Conservation (phyloP, 306 rosid species). For the Carpinus fangiana region DNA sequence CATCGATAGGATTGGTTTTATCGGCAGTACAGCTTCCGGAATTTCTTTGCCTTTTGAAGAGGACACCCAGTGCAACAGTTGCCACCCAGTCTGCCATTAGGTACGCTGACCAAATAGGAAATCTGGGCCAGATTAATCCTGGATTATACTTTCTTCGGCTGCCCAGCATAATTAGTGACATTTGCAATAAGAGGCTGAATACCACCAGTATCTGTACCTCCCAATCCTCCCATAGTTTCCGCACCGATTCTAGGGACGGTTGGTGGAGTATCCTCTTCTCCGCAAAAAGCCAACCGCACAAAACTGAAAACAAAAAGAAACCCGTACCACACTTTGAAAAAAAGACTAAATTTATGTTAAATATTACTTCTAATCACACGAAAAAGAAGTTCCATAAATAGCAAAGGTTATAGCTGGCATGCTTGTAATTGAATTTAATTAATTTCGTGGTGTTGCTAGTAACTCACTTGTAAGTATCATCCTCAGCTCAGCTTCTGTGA, state of each 20-base stretch:
- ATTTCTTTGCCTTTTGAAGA: not conserved
- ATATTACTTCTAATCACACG: not conserved
- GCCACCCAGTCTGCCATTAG: conserved; percentile 2
- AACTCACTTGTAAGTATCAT: not conserved
- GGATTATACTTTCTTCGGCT: conserved; percentile 2
- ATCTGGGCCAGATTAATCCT: not conserved
- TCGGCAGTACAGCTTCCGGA: not conserved
- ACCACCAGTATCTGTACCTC: not conserved
- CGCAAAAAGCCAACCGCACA: not conserved
- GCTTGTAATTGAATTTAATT: too few species aligned
- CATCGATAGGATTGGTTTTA: too few species aligned
- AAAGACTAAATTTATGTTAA: not conserved
- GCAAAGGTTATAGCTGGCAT: too few species aligned
- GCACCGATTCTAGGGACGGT: not conserved
- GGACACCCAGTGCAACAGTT: conserved; percentile 11
- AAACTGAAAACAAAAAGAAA: not conserved
- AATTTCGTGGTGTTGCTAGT: not conserved
- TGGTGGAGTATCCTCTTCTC: not conserved
- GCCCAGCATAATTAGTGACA: not conserved
- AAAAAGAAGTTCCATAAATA: too few species aligned
- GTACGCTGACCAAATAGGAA: not conserved
- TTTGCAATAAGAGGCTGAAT: not conserved
- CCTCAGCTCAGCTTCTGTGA: not conserved
- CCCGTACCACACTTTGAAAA: not conserved
- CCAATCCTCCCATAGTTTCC: not conserved